These are phyloP conservation scores for Aspergillus flavus DNA, from an alignment of 2,329 filamentous ascomycete species.

Conservation along the genomic window DNA sequence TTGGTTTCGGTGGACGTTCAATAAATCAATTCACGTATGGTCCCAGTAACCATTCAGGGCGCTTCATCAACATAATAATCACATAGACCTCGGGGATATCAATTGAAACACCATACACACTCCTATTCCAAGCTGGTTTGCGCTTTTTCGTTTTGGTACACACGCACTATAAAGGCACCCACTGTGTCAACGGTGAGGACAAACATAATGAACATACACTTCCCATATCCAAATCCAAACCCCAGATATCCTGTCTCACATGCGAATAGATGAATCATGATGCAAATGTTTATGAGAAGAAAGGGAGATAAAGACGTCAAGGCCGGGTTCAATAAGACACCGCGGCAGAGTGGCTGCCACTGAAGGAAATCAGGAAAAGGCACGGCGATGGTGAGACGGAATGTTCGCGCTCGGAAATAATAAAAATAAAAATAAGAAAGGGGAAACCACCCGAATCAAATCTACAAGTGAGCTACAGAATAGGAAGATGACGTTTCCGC, in stretches of 20 bases:
- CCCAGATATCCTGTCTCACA: conserved; percentile 16
- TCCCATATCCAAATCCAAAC: conserved; percentile 11
- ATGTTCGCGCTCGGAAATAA: conserved; percentile 11
- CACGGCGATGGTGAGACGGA: conserved; percentile 5
- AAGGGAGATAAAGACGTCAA: conserved; percentile 3
- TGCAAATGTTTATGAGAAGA: background rate
- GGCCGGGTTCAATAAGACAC: background rate
- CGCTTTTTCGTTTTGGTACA: conserved; percentile 14
- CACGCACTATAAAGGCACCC: conserved; percentile 8
- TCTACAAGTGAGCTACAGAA: conserved; percentile 22
- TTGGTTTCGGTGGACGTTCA: background rate
- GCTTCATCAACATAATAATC: conserved; percentile 13
- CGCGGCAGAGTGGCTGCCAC: background rate
- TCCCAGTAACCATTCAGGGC: background rate
- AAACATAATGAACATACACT: conserved; percentile 12
- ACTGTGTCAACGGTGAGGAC: background rate
- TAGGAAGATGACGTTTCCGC: conserved; percentile 7
- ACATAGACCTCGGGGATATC: conserved; percentile 16
- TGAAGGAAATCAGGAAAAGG: conserved; percentile 4
- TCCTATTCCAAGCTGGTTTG: conserved; percentile 10
- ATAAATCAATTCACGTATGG: conserved; percentile 2
- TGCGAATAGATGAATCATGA: conserved; percentile 13
- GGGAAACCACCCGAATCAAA: conserved; percentile 22
- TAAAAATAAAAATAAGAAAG: conserved; percentile 13
- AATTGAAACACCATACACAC: conserved; percentile 14